Evolutionary conservation across 2,329 filamentous ascomycete species (phyloP).

Genomic region (Nigrospora sphaerica): DNA sequence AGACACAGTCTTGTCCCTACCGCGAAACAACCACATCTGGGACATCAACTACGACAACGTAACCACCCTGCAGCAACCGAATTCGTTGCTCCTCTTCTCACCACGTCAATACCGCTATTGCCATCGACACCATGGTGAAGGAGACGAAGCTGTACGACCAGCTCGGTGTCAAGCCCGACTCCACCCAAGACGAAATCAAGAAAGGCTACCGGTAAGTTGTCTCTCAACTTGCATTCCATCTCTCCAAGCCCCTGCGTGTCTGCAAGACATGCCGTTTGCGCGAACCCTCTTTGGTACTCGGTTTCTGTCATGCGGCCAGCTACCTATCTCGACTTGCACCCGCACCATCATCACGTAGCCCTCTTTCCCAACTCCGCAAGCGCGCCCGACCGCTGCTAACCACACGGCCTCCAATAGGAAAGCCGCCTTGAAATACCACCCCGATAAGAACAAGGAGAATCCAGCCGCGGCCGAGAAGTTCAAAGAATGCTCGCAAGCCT

Average conservation of each 20-base stretch:
- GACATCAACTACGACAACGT: not conserved
- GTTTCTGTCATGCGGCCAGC: too few relatives aligned
- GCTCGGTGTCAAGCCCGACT: constrained; percentile 70
- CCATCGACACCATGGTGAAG: constrained; percentile 64
- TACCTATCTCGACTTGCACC: too few relatives aligned
- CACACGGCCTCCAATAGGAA: constrained; percentile 47
- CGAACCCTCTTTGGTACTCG: too few relatives aligned
- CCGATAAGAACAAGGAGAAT: constrained; percentile 96
- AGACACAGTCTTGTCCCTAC: not conserved
- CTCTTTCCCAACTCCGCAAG: too few relatives aligned
- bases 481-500: constrained; percentile 96
- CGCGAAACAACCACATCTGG: not conserved
- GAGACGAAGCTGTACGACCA: constrained; percentile 94
- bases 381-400: constrained; percentile 24
- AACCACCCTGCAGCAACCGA: not conserved
- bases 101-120: constrained; percentile 2
- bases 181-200: constrained; percentile 90
- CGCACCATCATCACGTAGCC: too few relatives aligned
- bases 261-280: too few relatives aligned
- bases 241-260: too few relatives aligned
- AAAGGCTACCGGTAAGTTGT: constrained; percentile 76
- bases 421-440: constrained; percentile 84
- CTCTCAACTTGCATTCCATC: too few relatives aligned
- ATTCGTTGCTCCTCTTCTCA: not conserved
- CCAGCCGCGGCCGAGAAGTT: constrained; percentile 84